phyloP scores from a whole-genome alignment of 345 rosid species.

The Carallia brachiata region DNA sequence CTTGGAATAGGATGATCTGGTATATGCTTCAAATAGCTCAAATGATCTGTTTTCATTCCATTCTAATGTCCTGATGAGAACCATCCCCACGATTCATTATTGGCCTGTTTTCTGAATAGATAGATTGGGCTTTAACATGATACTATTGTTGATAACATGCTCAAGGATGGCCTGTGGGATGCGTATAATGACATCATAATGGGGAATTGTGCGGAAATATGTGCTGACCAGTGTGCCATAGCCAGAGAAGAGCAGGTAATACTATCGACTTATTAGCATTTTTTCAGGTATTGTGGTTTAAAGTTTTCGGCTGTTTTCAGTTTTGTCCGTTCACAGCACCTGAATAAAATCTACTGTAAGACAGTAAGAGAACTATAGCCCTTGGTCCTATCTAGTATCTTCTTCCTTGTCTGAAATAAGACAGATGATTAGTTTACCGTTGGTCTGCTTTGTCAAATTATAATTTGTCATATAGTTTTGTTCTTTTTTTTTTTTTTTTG shows the following conservation, averaged over 20 bases:
- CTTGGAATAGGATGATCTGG: too few relatives aligned
- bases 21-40: too few relatives aligned
- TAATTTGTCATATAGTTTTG: too few relatives aligned
- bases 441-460: not conserved
- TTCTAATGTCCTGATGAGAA: not conserved
- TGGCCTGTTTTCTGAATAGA: slow-evolving; percentile 13
- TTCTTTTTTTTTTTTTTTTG: too few relatives aligned
- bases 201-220: slow-evolving; percentile 34
- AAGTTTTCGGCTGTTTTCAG: not conserved
- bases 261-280: too few relatives aligned
- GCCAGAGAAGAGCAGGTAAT: slow-evolving; percentile 27
- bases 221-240: slow-evolving; percentile 25
- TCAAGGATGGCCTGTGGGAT: slow-evolving; percentile 36
- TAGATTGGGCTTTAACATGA: slow-evolving; percentile 31
- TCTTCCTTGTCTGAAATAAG: not conserved
- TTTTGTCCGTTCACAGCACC: not conserved
- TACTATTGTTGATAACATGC: slow-evolving; percentile 30
- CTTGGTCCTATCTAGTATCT: not conserved
- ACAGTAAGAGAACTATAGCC: not conserved
- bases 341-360: not conserved
- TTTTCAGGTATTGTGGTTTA: too few relatives aligned
- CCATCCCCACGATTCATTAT: not conserved
- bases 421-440: not conserved
- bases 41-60: too few relatives aligned
- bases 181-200: slow-evolving; percentile 34